Conservation (phyloP, 768 basidiomycete genomes). For the Clavaria fumosa region DNA sequence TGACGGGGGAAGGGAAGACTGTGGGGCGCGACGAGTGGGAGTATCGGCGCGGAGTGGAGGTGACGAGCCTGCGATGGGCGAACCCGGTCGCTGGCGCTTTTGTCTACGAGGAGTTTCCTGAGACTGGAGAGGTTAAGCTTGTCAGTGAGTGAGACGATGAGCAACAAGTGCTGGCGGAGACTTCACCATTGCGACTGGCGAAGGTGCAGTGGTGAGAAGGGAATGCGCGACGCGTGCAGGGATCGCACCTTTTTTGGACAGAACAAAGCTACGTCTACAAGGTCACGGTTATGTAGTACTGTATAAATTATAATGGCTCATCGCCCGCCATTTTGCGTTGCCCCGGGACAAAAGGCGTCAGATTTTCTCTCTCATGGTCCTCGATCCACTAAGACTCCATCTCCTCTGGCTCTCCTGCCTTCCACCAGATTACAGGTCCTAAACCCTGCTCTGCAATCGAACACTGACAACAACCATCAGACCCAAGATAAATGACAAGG, state of each 20-base stretch:
- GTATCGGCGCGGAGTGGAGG: slow-evolving; percentile 27
- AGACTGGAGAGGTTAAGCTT: slow-evolving; percentile 17
- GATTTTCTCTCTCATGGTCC: too few species aligned
- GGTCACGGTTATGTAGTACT: too few species aligned
- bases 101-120: slow-evolving; percentile 32
- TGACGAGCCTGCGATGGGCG: slow-evolving; percentile 36
- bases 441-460: slow-evolving; percentile 76
- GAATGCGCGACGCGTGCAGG: too few species aligned
- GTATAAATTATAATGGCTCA: too few species aligned
- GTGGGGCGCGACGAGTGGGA: slow-evolving; percentile 38
- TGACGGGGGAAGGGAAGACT: slow-evolving; percentile 73
- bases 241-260: too few species aligned
- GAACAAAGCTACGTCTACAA: too few species aligned
- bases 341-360: too few species aligned
- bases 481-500: not conserved
- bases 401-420: too few species aligned
- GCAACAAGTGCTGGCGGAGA: not conserved
- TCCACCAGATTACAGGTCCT: slow-evolving; percentile 68
- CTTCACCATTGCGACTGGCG: not conserved
- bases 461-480: too few species aligned
- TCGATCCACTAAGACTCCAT: too few species aligned
- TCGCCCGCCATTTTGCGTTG: too few species aligned
- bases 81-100: slow-evolving; percentile 50
- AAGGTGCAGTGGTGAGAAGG: not conserved
- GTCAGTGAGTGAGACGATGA: not conserved